Base-by-base conservation (phyloP, 345 rosid genomes). In the Aquilaria yunnanensis region DNA sequence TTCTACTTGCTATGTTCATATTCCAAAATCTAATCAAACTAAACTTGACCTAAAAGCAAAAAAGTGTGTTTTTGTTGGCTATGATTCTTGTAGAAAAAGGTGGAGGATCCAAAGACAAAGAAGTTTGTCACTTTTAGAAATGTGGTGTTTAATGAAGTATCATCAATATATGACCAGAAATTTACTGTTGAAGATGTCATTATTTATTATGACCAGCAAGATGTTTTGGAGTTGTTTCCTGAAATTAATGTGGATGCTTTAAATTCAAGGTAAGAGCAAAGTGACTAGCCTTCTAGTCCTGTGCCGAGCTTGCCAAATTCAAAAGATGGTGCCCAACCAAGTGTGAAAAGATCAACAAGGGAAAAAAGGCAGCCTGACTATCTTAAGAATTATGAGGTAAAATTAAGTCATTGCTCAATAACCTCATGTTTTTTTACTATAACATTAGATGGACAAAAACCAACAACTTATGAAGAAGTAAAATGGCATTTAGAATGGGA, bases 121-220 rank as follows among this genome's bases (percentile, higher is more conserved):
- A 62, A 12, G 12, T 47, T 32, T 47, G 1, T 12, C 5, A 23
- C 58, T 8, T 74, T 59, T 1, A 10, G 32, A 10, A 61, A 71
- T 56, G 51, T 77, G 14, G 54, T 74, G 16, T 65, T 74, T 37
- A 59, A 72, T 14, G 60, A 74, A 59, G 52, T 71, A 1, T 71
- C 72, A 6, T 59, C 60, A 1, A 32, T 29, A 3, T 32, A 71
- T 8, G 29, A 52, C 9, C 37, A 37, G n/a, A 58, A 65, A 60
- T 12, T 59, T 6, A 49, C 50, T 11, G 29, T 10, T 1, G 6
- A 41, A 55, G 14, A 60, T 1, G 49, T 12, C 13, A 5, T 3
- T 12, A 12, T 3, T 53, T 12, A 54, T 51, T 5, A 9, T 54
- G 37, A 60, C 11, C 46, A 51, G 31, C 5, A 16, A 6, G 50